phyloP scores from a whole-genome alignment of 768 basidiomycete genomes.

The Macrolepiota fuliginosa region DNA sequence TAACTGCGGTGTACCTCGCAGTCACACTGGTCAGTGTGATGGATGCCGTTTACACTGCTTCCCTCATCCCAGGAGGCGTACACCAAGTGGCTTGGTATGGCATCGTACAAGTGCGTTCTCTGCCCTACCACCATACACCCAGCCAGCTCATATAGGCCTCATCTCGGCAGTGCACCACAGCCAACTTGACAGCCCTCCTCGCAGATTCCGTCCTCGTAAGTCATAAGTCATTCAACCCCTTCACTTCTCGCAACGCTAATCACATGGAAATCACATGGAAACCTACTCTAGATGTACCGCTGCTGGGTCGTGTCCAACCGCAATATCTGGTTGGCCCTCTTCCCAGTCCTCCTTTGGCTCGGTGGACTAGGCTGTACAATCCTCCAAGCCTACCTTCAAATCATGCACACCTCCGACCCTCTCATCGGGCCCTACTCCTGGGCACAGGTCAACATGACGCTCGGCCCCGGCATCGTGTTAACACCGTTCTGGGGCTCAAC shows the following conservation, averaged over 20 bases:
- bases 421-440: not conserved
- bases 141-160: no score
- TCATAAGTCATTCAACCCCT: not conserved
- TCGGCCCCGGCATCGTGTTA: conserved; percentile 7
- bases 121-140: not conserved
- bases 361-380: not conserved
- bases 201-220: conserved; percentile 3
- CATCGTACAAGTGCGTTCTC: not conserved
- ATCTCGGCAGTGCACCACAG: not conserved
- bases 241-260: not conserved
- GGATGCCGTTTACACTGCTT: not conserved
- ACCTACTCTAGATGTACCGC: conserved; percentile 10
- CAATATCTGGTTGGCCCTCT: not conserved
- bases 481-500: conserved; percentile 10
- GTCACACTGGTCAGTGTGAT: not conserved
- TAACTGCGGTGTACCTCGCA: not conserved
- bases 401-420: not conserved
- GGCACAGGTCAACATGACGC: not conserved
- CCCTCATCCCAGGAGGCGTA: not conserved
- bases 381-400: not conserved
- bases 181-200: conserved; percentile 5
- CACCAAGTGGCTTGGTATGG: not conserved
- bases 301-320: conserved; percentile 8
- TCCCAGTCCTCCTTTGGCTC: conserved; percentile 9
- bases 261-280: no score